A percentile compares a stretch with the other conserved stretches of the same genome.
Conservation (phyloP, 106 monocot species). For the Gastrodia elata region DNA sequence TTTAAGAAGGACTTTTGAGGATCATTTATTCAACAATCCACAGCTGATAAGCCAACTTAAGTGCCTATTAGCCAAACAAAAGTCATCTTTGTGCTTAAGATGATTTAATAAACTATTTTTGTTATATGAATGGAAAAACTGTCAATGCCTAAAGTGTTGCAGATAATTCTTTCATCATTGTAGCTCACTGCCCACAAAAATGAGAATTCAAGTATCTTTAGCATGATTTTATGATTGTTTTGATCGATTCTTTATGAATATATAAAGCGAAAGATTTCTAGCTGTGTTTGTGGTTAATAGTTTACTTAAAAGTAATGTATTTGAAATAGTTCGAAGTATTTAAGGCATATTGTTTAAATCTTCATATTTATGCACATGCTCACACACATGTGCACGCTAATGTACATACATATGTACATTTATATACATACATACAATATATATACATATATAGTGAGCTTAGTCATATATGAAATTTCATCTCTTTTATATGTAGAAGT, state of each 20-base stretch:
- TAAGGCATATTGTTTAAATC: too few relatives aligned
- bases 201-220: neutral
- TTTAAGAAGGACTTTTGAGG: conserved; percentile 66
- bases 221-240: neutral
- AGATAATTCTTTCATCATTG: neutral
- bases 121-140: neutral
- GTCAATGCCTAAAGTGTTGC: neutral
- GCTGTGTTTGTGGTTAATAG: too few relatives aligned
- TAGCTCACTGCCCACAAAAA: neutral
- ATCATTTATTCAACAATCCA: conserved; percentile 39
- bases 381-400: too few relatives aligned
- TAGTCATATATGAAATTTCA: too few relatives aligned
- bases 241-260: neutral
- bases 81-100: conserved; percentile 56
- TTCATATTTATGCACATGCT: too few relatives aligned
- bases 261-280: neutral
- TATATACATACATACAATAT: too few relatives aligned
- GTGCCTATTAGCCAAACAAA: conserved; percentile 58
- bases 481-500: too few relatives aligned
- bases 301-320: too few relatives aligned
- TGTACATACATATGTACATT: too few relatives aligned
- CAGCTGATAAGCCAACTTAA: conserved; percentile 44
- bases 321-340: too few relatives aligned
- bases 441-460: too few relatives aligned
- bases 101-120: conserved; percentile 15